Evolutionary conservation across 1,284 basidiomycete genomes (phyloP), one percentile per base, ranked within the genome.

Genomic region (Mycena citricolor): DNA sequence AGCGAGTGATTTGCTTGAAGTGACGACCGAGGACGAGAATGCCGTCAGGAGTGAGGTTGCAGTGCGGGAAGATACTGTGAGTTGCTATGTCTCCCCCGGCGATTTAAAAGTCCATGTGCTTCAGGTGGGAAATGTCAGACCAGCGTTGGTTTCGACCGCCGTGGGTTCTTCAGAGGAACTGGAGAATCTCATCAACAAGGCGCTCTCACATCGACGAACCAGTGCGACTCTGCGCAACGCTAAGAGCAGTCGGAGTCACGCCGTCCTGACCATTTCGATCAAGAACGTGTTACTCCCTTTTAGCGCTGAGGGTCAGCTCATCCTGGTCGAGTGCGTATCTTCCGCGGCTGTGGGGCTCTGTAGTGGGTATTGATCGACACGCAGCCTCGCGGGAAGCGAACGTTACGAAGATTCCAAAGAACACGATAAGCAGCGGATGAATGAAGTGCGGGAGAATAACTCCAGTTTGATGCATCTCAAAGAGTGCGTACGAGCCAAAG

Each of bases 391-490:
- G 6, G 64, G 64, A 13, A 63, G 61, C 32, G 64, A 66, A 42
- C 55, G 64, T 3, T 60, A 66, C 43, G 64, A 66, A 39, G 64
- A 66, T 45, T 63, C 60, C 10, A 65, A 65, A 45, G 55, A 51
- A 11, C 64, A 66, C 46, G 57, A 60, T 36, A 65, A 63, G 39
- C 57, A 61, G 44, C 61, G 60, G 32, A 65, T 65, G 63, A 51
- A 58, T 8, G 60, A 67, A 46, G 57, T 61, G 17, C 46, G 60
- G 5, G 65, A 66, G 47, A 66, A 66, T 49, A 66, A 66, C 52
- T 65, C 64, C 43, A 62, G 60, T 31, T 52, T 67, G 12, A 63
- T 66, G 60, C 59, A 61, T 32, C 57, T 67, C 32, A 67, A 67
- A 49, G 65, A 67, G 31, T 67, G 64, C 31, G 65, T 67, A 11